Evolutionary conservation across 306 rosid genomes (phyloP).

Genomic region (Cucurbita moschata): DNA sequence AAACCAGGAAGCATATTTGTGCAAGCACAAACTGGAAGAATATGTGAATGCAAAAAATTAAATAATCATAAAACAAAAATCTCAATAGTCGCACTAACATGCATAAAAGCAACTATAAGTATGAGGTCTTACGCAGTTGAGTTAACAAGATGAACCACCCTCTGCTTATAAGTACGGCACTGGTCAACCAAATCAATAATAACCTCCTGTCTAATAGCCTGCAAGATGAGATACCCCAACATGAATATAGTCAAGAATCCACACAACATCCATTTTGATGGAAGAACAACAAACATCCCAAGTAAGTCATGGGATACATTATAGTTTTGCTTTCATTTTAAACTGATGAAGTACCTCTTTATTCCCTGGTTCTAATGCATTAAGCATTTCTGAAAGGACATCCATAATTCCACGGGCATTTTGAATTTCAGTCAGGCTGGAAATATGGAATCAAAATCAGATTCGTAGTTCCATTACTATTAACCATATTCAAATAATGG

Average conservation of each 20-base stretch:
- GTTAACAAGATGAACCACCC: slow-evolving; percentile 96
- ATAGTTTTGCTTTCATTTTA: background rate
- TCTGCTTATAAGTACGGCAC: slow-evolving; percentile 82
- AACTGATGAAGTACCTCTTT: slow-evolving; percentile 48
- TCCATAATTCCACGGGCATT: slow-evolving; percentile 96
- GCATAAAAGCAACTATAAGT: background rate
- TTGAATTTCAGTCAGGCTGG: slow-evolving; percentile 85
- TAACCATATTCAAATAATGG: background rate
- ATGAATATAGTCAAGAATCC: background rate
- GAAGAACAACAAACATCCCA: background rate
- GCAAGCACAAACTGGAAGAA: background rate
- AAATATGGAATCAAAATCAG: slow-evolving; percentile 8
- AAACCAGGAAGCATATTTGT: background rate
- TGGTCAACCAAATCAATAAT: slow-evolving; percentile 87
- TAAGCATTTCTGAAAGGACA: slow-evolving; percentile 89
- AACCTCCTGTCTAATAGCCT: slow-evolving; percentile 94
- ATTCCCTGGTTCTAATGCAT: slow-evolving; percentile 67
- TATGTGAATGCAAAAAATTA: background rate
- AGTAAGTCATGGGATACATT: background rate
- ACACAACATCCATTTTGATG: background rate
- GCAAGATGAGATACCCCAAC: slow-evolving; percentile 13
- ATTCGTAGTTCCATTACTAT: background rate
- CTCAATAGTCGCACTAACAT: background rate
- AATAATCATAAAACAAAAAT: background rate
- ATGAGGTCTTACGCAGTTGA: slow-evolving; percentile 68